Base-by-base conservation (phyloP, 2,329 filamentous ascomycete genomes). In the Boeremia exigua region DNA sequence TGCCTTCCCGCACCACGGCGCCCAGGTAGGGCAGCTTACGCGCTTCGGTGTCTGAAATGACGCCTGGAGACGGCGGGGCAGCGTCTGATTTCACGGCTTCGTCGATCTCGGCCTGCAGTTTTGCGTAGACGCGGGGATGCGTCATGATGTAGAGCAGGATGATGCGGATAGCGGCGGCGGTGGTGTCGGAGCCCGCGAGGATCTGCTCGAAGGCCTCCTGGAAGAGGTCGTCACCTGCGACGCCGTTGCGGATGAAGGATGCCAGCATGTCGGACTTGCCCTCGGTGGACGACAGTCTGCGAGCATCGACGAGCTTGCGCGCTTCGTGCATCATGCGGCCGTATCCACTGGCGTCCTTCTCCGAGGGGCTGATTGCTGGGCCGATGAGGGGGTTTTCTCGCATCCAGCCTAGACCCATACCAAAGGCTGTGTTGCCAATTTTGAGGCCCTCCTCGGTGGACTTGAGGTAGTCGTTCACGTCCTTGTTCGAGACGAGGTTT, bases 171-270 rank as follows among this genome's bases (percentile, higher is more conserved):
- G 79, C 79, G 0, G 82, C 83, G 0, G 85, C 82, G 0, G 83
- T 84, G 0, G 83, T 86, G 56, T 87, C 84, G 0, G 82, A 83
- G 4, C 84, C 85, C 4, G 84, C 84, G 5, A 84, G 74, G 36
- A 82, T 80, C 54, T 80, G 78, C 11, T 79, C 66, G 25, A 67
- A 67, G 0, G 74, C 77, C 58, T 82, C 80, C 45, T 72, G 58
- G 70, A 78, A 67, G 72, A 80, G 54, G 70, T 75, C 73, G 58
- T 69, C 77, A 62, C 43, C 68, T 5, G 72, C 69, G 1, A 82
- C 65, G 62, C 77, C 78, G 56, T 80, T 77, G 10, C 74, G 73
- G 49, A 84, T 77, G 61, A 84, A 84, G 0, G 80, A 79, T 3
- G 77, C 79, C 5, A 86, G 75, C 82, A 86, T 86, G 59, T 85